Percentiles rank a stretch among this genome's conserved stretches.
These are phyloP conservation scores for Hymenoscyphus scutula DNA, from an alignment of 2,329 filamentous ascomycete genomes.

Conservation along the genomic window DNA sequence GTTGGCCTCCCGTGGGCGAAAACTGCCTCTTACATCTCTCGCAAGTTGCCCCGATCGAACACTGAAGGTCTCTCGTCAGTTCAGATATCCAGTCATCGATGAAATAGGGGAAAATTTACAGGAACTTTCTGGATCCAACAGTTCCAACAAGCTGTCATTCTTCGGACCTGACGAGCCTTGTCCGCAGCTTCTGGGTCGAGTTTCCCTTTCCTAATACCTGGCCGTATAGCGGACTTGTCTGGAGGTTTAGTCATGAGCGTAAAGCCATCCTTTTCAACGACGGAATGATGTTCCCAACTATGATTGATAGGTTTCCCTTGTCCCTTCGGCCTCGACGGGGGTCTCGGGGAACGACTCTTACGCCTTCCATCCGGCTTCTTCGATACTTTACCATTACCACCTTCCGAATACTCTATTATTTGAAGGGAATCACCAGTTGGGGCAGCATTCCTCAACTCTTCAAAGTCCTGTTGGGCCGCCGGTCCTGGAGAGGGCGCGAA, in stretches of 20 bases:
- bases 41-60: constrained; percentile 24
- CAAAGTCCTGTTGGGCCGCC: constrained; percentile 13
- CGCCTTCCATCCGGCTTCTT: background rate
- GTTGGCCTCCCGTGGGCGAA: constrained; percentile 12
- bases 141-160: constrained; percentile 27
- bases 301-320: constrained; percentile 17
- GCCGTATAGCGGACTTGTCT: constrained; percentile 11
- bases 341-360: background rate
- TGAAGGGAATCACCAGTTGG: background rate
- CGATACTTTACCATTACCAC: background rate
- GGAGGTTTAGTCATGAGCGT: constrained; percentile 9
- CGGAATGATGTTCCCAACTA: constrained; percentile 19
- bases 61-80: constrained; percentile 11
- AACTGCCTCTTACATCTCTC: constrained; percentile 24
- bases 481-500: constrained; percentile 24
- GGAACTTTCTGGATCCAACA: constrained; percentile 30
- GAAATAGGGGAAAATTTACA: constrained; percentile 8
- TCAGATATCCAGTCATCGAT: background rate
- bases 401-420: constrained; percentile 8
- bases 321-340: background rate
- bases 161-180: constrained; percentile 24
- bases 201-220: constrained; percentile 22
- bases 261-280: constrained; percentile 18
- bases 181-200: constrained; percentile 23
- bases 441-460: constrained; percentile 3